Percentiles rank a stretch among this genome's conserved stretches.
Conservation (phyloP, 345 rosid species). For the Salix caprea region DNA sequence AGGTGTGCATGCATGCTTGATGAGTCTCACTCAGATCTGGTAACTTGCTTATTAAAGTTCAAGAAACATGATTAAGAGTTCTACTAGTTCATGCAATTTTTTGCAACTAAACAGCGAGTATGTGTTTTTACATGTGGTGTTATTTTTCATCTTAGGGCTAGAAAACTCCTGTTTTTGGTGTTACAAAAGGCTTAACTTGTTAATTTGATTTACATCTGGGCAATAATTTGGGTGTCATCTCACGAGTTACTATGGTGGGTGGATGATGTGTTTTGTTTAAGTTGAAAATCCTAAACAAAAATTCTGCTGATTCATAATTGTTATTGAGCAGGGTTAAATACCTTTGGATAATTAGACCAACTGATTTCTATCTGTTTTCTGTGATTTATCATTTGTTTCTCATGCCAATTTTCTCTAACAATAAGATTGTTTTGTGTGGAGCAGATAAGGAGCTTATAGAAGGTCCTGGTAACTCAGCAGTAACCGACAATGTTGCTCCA, state of each 20-base stretch:
- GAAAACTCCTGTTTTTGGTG: not conserved
- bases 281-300: not conserved
- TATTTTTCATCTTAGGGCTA: not conserved
- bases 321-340: not conserved
- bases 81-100: not conserved
- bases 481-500: conserved; percentile 17
- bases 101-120: not conserved
- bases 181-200: not conserved
- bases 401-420: not conserved
- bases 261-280: not conserved
- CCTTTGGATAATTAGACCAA: not conserved
- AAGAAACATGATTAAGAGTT: not conserved
- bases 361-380: not conserved
- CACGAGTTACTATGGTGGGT: not conserved
- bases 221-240: not conserved
- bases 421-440: not conserved
- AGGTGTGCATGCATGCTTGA: not conserved
- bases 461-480: conserved; percentile 20
- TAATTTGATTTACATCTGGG: not conserved
- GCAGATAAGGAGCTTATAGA: conserved; percentile 28
- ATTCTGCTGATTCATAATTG: not conserved
- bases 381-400: not conserved
- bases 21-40: not conserved
- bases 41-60: not conserved
- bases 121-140: not conserved